These are phyloP conservation scores for Bondarzewia mesenterica DNA, from an alignment of 1,284 basidiomycete species.

Conservation along the genomic window DNA sequence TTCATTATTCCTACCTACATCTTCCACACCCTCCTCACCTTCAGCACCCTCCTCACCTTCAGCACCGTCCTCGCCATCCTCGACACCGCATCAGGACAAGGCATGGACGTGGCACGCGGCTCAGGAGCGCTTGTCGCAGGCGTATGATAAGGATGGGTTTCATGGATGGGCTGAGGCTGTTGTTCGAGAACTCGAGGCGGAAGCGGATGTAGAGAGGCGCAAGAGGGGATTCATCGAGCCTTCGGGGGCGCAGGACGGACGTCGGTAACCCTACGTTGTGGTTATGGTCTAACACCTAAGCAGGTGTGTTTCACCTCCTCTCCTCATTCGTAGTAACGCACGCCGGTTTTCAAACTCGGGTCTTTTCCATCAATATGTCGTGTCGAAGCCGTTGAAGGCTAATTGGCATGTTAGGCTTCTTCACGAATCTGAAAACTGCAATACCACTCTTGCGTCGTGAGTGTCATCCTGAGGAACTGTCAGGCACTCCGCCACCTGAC, in stretches of 20 bases:
- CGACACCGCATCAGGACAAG: conserved; percentile 4
- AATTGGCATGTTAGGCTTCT: no score
- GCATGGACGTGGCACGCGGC: conserved; percentile 45
- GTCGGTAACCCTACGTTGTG: background rate
- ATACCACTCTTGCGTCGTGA: no score
- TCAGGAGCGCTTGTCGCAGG: conserved; percentile 38
- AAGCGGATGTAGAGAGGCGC: conserved; percentile 36
- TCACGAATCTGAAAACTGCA: no score
- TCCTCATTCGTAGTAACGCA: no score
- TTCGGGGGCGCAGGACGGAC: no score
- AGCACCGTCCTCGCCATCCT: background rate
- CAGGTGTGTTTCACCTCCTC: no score
- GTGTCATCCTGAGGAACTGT: no score
- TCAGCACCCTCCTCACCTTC: background rate
- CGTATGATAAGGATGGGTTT: conserved; percentile 50
- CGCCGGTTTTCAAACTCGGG: no score
- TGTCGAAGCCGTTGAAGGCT: no score
- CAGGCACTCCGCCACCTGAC: no score
- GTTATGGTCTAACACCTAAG: background rate
- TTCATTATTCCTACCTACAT: conserved; percentile 4
- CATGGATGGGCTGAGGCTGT: conserved; percentile 42
- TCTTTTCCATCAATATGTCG: no score
- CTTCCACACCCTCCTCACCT: background rate
- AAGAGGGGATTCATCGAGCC: conserved; percentile 28
- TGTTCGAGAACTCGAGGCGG: conserved; percentile 44